Evolutionary conservation across 1,284 basidiomycete species (phyloP).

Genomic region (Ustilago curta): DNA sequence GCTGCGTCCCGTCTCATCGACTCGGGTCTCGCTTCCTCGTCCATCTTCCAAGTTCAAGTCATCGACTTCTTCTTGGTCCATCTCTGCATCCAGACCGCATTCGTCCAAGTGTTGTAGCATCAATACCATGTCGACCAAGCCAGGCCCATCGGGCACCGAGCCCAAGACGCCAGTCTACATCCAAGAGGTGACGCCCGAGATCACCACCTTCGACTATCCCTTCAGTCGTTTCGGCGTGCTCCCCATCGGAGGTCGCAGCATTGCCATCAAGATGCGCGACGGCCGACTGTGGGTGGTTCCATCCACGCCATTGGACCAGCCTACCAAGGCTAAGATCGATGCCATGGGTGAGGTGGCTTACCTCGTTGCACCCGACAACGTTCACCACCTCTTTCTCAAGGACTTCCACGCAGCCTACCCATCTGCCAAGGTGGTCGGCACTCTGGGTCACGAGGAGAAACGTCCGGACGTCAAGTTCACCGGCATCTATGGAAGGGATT

Average conservation of each 20-base stretch:
- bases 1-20: not conserved
- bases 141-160: slow-evolving; percentile 25
- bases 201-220: slow-evolving; percentile 67
- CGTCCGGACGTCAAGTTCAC: slow-evolving; percentile 71
- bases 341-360: slow-evolving; percentile 79
- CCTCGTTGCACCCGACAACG: slow-evolving; percentile 72
- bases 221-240: slow-evolving; percentile 67
- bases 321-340: slow-evolving; percentile 78
- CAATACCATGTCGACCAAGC: slow-evolving; percentile 34
- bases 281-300: slow-evolving; percentile 81
- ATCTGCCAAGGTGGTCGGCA: slow-evolving; percentile 70
- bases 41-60: not conserved
- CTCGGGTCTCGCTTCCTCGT: slow-evolving; percentile 1
- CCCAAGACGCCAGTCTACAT: slow-evolving; percentile 47
- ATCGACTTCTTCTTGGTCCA: not conserved
- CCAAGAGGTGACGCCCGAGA: slow-evolving; percentile 47
- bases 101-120: slow-evolving; percentile 24
- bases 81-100: not conserved
- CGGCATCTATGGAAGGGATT: slow-evolving; percentile 60
- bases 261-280: slow-evolving; percentile 81
- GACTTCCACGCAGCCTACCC: slow-evolving; percentile 59
- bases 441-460: slow-evolving; percentile 70
- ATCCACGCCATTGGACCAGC: slow-evolving; percentile 80
- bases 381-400: slow-evolving; percentile 71
- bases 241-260: slow-evolving; percentile 68